phyloP scores from a whole-genome alignment of 345 rosid genomes.

The Heritiera littoralis region DNA sequence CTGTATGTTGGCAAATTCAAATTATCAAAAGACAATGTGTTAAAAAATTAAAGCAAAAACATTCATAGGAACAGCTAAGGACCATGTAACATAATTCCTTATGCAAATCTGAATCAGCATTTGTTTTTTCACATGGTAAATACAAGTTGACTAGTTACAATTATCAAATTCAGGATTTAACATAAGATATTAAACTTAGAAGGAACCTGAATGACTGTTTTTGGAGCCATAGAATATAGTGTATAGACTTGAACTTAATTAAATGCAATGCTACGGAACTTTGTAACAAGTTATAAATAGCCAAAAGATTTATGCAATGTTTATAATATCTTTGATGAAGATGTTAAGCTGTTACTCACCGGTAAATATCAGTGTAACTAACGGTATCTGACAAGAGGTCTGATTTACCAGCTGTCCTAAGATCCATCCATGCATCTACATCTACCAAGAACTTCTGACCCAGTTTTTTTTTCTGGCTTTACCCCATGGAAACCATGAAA shows the following conservation, averaged over 20 bases:
- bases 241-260: not conserved
- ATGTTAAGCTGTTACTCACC: conserved; percentile 38
- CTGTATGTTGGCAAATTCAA: conserved; percentile 38
- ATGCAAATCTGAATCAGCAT: not conserved
- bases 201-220: not conserved
- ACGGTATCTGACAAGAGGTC: conserved; percentile 63
- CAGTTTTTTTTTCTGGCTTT: conserved; percentile 53
- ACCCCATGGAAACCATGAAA: conserved; percentile 92
- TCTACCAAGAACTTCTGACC: conserved; percentile 92
- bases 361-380: conserved; percentile 82
- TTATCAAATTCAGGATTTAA: not conserved
- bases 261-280: not conserved
- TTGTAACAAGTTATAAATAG: not conserved
- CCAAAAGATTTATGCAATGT: not conserved
- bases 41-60: not conserved
- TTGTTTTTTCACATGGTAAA: not conserved
- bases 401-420: conserved; percentile 66
- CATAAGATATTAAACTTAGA: not conserved
- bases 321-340: not conserved
- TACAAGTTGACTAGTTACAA: not conserved
- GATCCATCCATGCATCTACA: conserved; percentile 95
- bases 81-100: not conserved
- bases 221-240: not conserved
- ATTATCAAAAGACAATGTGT: conserved; percentile 5
- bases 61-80: not conserved